phyloP scores from a whole-genome alignment of 768 basidiomycete species.

The Mycena olivaceomarginata region DNA sequence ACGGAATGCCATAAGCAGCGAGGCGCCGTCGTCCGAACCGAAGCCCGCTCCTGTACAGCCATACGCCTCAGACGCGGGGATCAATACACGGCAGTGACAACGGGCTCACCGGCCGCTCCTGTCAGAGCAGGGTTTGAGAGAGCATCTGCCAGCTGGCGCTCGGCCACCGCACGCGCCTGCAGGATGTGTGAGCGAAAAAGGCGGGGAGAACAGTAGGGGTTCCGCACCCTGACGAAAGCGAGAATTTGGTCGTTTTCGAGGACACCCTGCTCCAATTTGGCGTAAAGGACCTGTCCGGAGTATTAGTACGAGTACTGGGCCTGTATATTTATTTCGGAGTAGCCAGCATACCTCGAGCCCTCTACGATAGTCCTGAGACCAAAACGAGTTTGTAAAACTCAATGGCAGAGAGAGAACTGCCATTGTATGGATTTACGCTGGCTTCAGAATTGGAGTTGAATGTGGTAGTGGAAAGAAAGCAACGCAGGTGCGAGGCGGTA shows the following conservation, averaged over 20 bases:
- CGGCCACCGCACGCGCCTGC: conserved; percentile 86
- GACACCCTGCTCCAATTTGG: conserved; percentile 72
- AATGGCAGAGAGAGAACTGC: conserved; percentile 93
- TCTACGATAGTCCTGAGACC: conserved; percentile 92
- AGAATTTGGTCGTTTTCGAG: conserved; percentile 90
- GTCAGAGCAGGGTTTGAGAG: conserved; percentile 72
- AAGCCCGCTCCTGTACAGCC: conserved; percentile 75
- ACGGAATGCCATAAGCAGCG: conserved; percentile 85
- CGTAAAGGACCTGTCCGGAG: conserved; percentile 40
- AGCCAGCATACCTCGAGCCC: conserved; percentile 88
- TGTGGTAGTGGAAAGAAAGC: conserved; percentile 12
- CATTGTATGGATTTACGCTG: conserved; percentile 66
- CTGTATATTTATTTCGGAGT: conserved; percentile 69
- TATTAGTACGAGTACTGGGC: conserved; percentile 58
- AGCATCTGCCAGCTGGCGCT: conserved; percentile 77
- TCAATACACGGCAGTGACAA: conserved; percentile 2
- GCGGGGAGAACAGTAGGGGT: conserved; percentile 24
- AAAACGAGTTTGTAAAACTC: conserved; percentile 94
- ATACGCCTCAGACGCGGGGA: conserved; percentile 35
- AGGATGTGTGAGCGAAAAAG: conserved; percentile 25
- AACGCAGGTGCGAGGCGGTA: background rate
- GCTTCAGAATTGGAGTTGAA: conserved; percentile 1
- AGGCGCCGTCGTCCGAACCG: conserved; percentile 89
- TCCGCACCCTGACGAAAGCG: conserved; percentile 85
- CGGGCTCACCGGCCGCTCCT: conserved; percentile 67